Percentiles rank a stretch among this genome's conserved stretches.
These are phyloP conservation scores for Macrophomina phaseolina DNA, from an alignment of 2,329 filamentous ascomycete species.

Conservation along the genomic window DNA sequence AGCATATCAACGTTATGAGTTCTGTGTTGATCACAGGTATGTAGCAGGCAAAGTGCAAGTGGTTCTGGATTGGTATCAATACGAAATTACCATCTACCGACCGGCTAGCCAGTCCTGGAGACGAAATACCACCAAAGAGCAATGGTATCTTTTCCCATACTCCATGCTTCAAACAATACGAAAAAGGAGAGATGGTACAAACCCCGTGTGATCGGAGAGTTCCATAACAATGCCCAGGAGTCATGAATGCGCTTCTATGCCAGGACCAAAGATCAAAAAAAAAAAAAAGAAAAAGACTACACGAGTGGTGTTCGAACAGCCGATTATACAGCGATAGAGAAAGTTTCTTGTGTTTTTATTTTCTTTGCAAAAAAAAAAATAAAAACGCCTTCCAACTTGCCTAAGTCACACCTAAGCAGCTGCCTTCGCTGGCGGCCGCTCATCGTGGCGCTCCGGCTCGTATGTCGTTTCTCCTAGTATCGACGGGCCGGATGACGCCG, in stretches of 20 bases:
- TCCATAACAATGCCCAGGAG: neutral
- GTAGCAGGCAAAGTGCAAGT: neutral
- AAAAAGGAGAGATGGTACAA: neutral
- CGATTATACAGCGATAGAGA: slow-evolving; percentile 18
- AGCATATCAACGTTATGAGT: neutral
- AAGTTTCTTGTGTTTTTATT: neutral
- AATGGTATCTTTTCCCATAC: slow-evolving; percentile 26
- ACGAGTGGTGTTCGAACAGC: neutral
- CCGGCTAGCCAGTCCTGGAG: neutral
- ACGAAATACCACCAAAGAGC: slow-evolving; percentile 19
- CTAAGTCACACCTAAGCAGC: neutral
- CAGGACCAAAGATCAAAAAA: neutral
- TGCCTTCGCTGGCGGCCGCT: slow-evolving; percentile 27
- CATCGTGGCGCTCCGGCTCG: slow-evolving; percentile 47
- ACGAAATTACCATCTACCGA: slow-evolving; percentile 7
- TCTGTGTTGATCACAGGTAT: neutral
- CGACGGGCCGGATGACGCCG: slow-evolving; percentile 46
- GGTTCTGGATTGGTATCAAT: neutral
- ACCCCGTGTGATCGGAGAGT: neutral
- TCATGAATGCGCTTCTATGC: slow-evolving; percentile 7
- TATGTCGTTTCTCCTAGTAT: slow-evolving; percentile 50
- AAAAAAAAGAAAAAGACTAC: neutral
- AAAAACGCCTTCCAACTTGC: neutral
- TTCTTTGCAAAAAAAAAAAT: neutral
- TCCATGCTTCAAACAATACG: slow-evolving; percentile 15